Evolutionary conservation across 1,139 yeast species (phyloP), one percentile per base, ranked within the genome.

Genomic region (Magnusiomyces sp.): DNA sequence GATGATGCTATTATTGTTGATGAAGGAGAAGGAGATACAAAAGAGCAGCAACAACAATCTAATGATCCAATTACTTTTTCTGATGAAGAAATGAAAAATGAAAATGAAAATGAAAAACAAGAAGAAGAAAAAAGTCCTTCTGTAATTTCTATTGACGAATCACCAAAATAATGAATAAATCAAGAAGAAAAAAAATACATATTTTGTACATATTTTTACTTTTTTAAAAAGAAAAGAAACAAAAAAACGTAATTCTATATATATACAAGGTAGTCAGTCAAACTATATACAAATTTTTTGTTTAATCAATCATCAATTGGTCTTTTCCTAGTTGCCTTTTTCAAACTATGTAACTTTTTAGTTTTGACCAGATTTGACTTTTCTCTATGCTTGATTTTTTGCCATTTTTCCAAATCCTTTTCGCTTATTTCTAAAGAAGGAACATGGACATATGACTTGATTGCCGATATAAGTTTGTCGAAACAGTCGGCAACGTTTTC

Each of bases 401-500:
- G 68, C 95, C 94, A 85, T 60, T 76, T 75, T 51, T 69, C 61
- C 49, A 70, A 56, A 50, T 77, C 80, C 36, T 71, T 78, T 41
- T 69, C 73, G 23, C 74, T 68, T 0, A 72, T 66, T 42, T 81
- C 87, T 0, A 68, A 23, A 23, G 29, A 69, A 1, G 78, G 78
- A 53, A 83, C 75, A 53, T 66, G 66, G 0, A 76, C 77, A 2
- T 65, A 62, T 1, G 64, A 64, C 56, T 72, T 75, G 50, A 87
- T 73, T 48, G 79, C 85, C 1, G 65, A 59, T 2, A 77, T 68
- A 23, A 87, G 71, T 61, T 83, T 83, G 16, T 68, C 67, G 56
- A 78, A 77, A 58, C 95, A 87, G 38, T 76, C 75, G 9, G 71
- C 71, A 13, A 77, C 64, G 59, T 87, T 87, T 13, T 67, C 68